Evolutionary conservation across 805 yeast genomes (phyloP).

Genomic region (Candida silvicultrix): DNA sequence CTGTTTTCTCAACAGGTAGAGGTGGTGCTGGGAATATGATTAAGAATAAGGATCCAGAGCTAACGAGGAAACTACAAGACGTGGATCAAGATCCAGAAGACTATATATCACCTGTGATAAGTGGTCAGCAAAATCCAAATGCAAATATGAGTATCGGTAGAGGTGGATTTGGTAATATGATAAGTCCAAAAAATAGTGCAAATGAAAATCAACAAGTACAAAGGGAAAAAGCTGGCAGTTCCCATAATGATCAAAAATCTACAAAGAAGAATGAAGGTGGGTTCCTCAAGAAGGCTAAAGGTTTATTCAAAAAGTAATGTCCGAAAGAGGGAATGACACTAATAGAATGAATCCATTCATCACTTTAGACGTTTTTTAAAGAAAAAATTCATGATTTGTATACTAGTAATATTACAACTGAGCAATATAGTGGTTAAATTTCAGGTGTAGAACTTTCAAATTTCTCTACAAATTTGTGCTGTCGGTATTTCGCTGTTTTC

Average conservation of each 20-base stretch:
- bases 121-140: constrained; percentile 21
- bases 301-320: constrained; percentile 28
- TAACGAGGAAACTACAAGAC: constrained; percentile 61
- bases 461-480: no score
- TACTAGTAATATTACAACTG: no score
- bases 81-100: constrained; percentile 41
- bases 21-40: constrained; percentile 80
- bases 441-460: no score
- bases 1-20: constrained; percentile 63
- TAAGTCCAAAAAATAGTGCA: constrained; percentile 28
- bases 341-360: no score
- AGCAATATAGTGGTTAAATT: no score
- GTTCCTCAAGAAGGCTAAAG: constrained; percentile 40
- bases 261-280: constrained; percentile 27
- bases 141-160: constrained; percentile 41
- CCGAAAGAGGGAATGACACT: not conserved
- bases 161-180: constrained; percentile 62
- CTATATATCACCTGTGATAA: constrained; percentile 36
- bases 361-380: no score
- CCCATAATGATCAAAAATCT: no score
- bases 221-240: constrained; percentile 9
- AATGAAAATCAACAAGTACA: constrained; percentile 16
- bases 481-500: no score
- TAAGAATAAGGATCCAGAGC: constrained; percentile 49
- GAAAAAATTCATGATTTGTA: no score